Base-by-base conservation (phyloP, 2,329 filamentous ascomycete genomes). In the Fusarium ramigenum region DNA sequence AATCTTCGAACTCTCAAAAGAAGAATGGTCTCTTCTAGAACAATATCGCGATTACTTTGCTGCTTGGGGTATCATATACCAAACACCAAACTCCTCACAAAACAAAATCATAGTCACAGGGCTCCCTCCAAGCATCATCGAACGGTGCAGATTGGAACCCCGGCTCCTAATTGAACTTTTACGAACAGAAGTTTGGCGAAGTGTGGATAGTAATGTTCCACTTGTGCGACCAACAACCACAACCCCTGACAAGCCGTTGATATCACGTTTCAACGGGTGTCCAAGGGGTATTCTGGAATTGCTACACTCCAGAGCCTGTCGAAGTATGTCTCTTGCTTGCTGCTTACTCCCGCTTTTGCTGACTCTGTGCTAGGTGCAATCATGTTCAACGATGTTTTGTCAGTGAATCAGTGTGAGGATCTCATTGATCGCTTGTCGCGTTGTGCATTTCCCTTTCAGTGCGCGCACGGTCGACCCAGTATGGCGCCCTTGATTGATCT, bases 351-450 rank as follows among this genome's bases (percentile, higher is more conserved):
- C 32, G 30, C 30, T 16, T 21, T 53, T 18, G 9, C 72, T 77
- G 47, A 78, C 63, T 15, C 49, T 19, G 32, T 39, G 12, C 34
- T 21, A 87, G 86, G 84, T 40, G 93, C 94, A 5, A 91, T 96
- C 79, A 96, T 95, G 93, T 97, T 97, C 82, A 96, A 96, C 75
- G 94, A 97, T 77, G 78, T 83, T 10, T 82, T 96, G 12, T 85
- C 85, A 1, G 70, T 79, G 2, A 81, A 85, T 0, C 86, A 94
- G 71, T 96, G 93, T 74, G 74, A 82, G 15, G 78, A 80, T 1
- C 80, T 96, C 39, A 79, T 96, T 0, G 68, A 61, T 4, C 85
- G 85, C 7, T 82, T 96, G n/a, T 86, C 87, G 0, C 78, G 77
- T 1, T 95, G 92, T 73, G 86, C 85, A 0, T 93, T 96, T 70